Evolutionary conservation across 768 basidiomycete genomes (phyloP).

Genomic region (Kwoniella europaea): DNA sequence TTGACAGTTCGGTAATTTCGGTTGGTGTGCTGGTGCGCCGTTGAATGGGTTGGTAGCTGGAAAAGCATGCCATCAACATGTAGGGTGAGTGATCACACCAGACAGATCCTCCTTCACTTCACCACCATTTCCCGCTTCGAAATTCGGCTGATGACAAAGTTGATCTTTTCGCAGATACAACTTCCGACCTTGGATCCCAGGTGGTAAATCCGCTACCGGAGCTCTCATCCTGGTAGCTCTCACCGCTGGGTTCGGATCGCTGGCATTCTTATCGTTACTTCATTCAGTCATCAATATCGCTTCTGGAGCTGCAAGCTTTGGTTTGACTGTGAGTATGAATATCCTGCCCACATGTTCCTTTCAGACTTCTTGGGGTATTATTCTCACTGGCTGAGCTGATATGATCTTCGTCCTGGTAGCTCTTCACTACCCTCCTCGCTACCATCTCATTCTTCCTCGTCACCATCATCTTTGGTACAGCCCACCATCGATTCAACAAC

Average conservation of each 20-base stretch:
- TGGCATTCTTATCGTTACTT: slow-evolving; percentile 42
- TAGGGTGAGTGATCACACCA: slow-evolving; percentile 38
- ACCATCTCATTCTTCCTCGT: slow-evolving; percentile 51
- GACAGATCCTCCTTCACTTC: not conserved
- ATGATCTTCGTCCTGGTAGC: not conserved
- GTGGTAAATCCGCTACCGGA: slow-evolving; percentile 35
- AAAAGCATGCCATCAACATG: slow-evolving; percentile 25
- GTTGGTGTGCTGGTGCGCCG: slow-evolving; percentile 34
- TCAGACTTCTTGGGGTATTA: too few relatives aligned
- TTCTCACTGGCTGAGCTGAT: not conserved
- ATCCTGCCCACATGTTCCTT: too few relatives aligned
- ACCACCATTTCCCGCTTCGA: too few relatives aligned
- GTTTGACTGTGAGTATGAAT: slow-evolving; percentile 44
- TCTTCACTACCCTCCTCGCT: slow-evolving; percentile 42
- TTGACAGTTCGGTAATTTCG: slow-evolving; percentile 48
- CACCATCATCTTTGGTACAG: slow-evolving; percentile 43
- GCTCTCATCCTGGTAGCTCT: slow-evolving; percentile 52
- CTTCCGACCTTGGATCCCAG: slow-evolving; percentile 38
- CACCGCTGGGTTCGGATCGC: slow-evolving; percentile 46
- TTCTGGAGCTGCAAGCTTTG: slow-evolving; percentile 32
- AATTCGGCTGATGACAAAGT: slow-evolving; percentile 2
- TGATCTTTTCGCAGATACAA: slow-evolving; percentile 27
- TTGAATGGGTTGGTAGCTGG: slow-evolving; percentile 7
- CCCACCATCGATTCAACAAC: slow-evolving; percentile 39
- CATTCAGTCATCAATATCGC: slow-evolving; percentile 28